phyloP scores from a whole-genome alignment of 768 basidiomycete species.

The Boletellus sp. region DNA sequence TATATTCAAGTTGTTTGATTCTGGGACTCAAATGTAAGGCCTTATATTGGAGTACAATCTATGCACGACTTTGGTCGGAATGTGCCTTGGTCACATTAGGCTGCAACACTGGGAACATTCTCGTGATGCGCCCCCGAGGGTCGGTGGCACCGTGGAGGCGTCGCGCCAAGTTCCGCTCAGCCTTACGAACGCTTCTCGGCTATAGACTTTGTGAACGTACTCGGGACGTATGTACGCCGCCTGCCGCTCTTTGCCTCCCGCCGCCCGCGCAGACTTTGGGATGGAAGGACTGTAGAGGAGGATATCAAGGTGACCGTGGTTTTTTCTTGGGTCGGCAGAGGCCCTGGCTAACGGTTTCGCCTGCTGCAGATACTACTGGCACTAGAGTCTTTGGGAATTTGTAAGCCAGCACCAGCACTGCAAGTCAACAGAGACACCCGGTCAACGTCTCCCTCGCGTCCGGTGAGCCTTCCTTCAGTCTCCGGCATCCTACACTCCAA shows the following conservation, averaged over 20 bases:
- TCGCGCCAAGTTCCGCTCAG: neutral
- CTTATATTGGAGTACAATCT: too few species aligned
- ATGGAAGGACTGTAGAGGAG: slow-evolving; percentile 11
- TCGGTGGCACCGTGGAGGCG: neutral
- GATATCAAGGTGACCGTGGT: neutral
- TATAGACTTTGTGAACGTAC: neutral
- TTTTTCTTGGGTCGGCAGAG: neutral
- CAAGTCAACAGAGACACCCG: slow-evolving; percentile 3
- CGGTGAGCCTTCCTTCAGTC: slow-evolving; percentile 11
- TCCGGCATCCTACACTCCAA: neutral
- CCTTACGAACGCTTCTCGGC: slow-evolving; percentile 5
- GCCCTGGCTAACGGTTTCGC: neutral
- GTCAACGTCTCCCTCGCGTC: slow-evolving; percentile 3
- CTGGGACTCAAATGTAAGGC: too few species aligned
- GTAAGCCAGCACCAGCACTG: neutral
- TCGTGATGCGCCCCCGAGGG: too few species aligned
- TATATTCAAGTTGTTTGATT: too few species aligned
- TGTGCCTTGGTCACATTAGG: too few species aligned
- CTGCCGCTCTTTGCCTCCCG: slow-evolving; percentile 7
- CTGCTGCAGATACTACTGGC: too few species aligned
- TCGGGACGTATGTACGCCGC: neutral
- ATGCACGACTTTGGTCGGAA: too few species aligned
- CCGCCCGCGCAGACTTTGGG: neutral
- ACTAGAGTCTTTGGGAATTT: neutral
- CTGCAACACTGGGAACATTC: too few species aligned